Base-by-base conservation (phyloP, 2,329 filamentous ascomycete species). In the Ascochyta clinopodiicola region DNA sequence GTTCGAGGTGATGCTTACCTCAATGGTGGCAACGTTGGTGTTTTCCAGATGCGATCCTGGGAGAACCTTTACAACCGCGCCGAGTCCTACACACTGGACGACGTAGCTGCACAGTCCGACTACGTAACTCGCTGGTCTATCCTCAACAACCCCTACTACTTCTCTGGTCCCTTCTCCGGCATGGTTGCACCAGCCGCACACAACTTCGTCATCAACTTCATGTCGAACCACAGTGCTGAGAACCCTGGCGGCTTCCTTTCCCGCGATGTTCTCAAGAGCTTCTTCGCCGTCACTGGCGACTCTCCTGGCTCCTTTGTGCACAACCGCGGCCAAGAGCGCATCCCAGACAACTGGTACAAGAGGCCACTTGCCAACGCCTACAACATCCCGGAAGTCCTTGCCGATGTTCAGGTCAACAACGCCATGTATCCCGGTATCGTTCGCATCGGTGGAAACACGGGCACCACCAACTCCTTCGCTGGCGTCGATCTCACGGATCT, bases 341-440 rank as follows among this genome's bases (percentile, higher is more conserved):
- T 66, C 31, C 63, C 63, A 5, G 63, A 66, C 2, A 66, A 66
- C 44, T 60, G 56, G 60, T 64, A 60, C 34, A 59, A 59, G 38
- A 36, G 51, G n/a, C 47, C 46, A 2, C 2, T 34, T 29, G 15
- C 34, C 21, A 55, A 56, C 15, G 15, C 43, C 27, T 59, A 62
- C 36, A 66, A 44, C 13, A 13, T 47, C 9, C 42, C 51, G 3
- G 39, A 45, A 29, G 60, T 58, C 21, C 19, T 59, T 29, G 13
- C 51, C 2, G 62, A 62, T 46, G 54, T 61, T 6, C 44, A 57
- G 9, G 48, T 52, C 32, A 59, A 63, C 21, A 61, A 66, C 17
- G 58, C 58, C 12, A 59, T 58, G 57, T 64, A 57, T 44, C 63
- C 50, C 15, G 63, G 53, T 24, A 60, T 63, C 15, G 37, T 60